Evolutionary conservation across 2,329 filamentous ascomycete genomes (phyloP), one percentile per base, ranked within the genome.

Genomic region (Graphium sp.): DNA sequence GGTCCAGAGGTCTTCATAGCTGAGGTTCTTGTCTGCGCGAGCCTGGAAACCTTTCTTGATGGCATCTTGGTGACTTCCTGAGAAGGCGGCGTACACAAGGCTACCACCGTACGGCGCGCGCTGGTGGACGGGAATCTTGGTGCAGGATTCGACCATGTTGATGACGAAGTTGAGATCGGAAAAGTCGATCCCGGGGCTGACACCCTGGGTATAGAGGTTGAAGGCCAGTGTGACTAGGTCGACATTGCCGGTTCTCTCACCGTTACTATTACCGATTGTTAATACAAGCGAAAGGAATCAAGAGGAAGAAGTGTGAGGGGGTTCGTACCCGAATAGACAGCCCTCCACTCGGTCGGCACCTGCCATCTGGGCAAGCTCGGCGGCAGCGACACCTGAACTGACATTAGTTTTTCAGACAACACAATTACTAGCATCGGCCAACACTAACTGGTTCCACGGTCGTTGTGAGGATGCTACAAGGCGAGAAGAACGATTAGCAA

Each of bases 321-420:
- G n/a, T 21, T 20, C 26, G 26, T 20, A 28, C 26, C 82, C 82
- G 45, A 91, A 89, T 18, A 91, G 61, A 37, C 80, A 89, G 26
- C 82, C 82, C 49, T 91, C 82, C n/a, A 92, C 83, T 46, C 82
- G 60, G 50, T 91, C 78, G 20, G 81, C 82, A 30, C 82, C 82
- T 18, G 81, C 83, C 82, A 91, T 89, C 50, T 91, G 82, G 5
- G 77, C 82, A 41, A 91, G 53, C 46, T 92, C 82, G n/a, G 82
- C 77, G 2, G 82, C 81, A 2, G 83, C 83, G 19, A 85, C 70
- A 3, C 18, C 27, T 28, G 80, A 80, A 37, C 4, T 6, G n/a
- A 28, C 17, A 19, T 28, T 12, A 28, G 26, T 19, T 13, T n/a
- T n/a, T n/a, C n/a, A n/a, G n/a, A n/a, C n/a, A n/a, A n/a, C n/a